Base-by-base conservation (phyloP, 2,329 filamentous ascomycete genomes). In the Grosmannia huntii region DNA sequence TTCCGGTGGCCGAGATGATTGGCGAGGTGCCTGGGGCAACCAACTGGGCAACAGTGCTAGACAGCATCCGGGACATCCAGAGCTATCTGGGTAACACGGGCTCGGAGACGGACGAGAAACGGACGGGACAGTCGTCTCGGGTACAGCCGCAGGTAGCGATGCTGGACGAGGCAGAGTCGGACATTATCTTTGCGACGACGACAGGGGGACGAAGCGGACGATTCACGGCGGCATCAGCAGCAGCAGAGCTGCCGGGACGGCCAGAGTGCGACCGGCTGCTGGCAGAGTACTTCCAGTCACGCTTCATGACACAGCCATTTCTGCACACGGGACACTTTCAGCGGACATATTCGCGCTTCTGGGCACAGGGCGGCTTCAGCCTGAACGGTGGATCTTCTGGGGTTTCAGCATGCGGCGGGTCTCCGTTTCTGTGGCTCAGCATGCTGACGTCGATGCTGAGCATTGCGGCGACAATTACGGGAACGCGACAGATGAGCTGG, bases 341-440 rank as follows among this genome's bases (percentile, higher is more conserved):
- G 62, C 70, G 75, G 3, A 71, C 74, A 46, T 79, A 78, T 62
- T 72, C 75, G 48, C 69, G 68, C 5, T 78, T 80, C 61, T 79
- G 77, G 76, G 62, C 63, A 53, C 55, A 12, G 59, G 60, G 5
- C 31, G 31, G 31, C 31, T 7, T 33, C n/a, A n/a, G n/a, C n/a
- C n/a, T n/a, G n/a, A n/a, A n/a, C n/a, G n/a, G 33, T 3, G 11
- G 9, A 10, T 5, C 19, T 4, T 41, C 56, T 53, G 59, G 59
- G 19, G 27, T 56, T 19, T 64, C 70, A 4, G 60, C 60, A 5
- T 72, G 75, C 0, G 62, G 66, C 4, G 66, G 67, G 0, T 67
- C 72, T 3, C 73, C 71, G 60, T 66, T 77, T 14, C 67, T 79
- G 28, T 80, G 77, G 77, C 67, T 78, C 51, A 78, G 76, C 62